Base-by-base conservation (phyloP, 768 basidiomycete genomes). In the Naganishia vaughanmartiniae region DNA sequence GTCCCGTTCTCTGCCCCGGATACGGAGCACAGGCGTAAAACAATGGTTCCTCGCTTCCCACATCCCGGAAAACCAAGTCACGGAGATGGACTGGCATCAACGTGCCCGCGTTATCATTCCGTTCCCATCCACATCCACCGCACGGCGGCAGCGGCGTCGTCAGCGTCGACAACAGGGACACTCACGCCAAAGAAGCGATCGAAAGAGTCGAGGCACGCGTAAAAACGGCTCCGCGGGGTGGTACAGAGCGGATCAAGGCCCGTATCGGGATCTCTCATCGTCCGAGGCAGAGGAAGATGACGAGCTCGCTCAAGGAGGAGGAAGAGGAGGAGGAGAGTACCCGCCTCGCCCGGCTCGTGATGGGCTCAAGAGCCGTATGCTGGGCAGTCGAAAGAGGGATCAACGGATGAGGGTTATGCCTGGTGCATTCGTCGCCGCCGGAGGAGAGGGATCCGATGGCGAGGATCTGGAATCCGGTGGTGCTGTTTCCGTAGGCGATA, bases 21-120 rank as follows among this genome's bases (percentile, higher is more conserved):
- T 34, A 7, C 21, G 3, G n/a, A n/a, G n/a, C 26, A 21, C 67
- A 80, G 79, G 77, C 19, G 70, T 81, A 14, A 77, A 77, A 54
- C 65, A 73, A 45, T 81, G 80, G 80, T 81, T 81, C 72, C 72
- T 71, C 28, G 63, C 73, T 11, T 77, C 70, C 39, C 70, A 71
- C 5, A 81, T 81, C 60, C 79, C 78, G 0, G 65, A 65, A 30
- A 65, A 66, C 26, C 69, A 79, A 33, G 66, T 81, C 9, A 76
- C 76, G 60, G 78, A 79, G 65, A 73, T 81, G 21, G 80, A 81
- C 70, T 81, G 80, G 80, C 78, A 75, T 73, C 75, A 78, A 65
- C 78, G 79, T 67, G 60, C 76, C 4, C 57, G 79, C 48, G 58
- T 69, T 3, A 75, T 80, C 70, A 71, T 74, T 15, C 54, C 53